These are phyloP conservation scores for Comarum palustre DNA, from an alignment of 306 rosid genomes.

Conservation along the genomic window DNA sequence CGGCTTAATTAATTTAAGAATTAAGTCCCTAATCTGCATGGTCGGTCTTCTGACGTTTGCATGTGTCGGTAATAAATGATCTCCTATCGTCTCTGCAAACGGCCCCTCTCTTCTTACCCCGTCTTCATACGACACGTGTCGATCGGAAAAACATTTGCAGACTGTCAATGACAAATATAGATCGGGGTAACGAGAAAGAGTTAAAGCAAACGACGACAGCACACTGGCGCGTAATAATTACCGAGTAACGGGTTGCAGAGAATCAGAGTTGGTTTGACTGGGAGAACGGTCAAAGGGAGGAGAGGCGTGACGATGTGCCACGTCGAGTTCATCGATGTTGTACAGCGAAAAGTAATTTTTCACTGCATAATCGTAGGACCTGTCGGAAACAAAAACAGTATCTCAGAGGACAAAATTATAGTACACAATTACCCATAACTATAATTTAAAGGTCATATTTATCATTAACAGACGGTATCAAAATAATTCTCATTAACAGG, in stretches of 20 bases:
- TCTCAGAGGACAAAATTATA: background rate
- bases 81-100: background rate
- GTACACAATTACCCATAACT: too few relatives aligned
- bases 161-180: background rate
- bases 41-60: background rate
- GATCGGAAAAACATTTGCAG: background rate
- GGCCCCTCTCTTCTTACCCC: background rate
- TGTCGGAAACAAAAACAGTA: slow-evolving; percentile 6
- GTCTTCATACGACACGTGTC: background rate
- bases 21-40: background rate
- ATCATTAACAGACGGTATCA: too few relatives aligned
- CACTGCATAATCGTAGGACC: background rate
- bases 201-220: background rate
- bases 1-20: too few relatives aligned
- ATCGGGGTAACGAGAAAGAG: background rate
- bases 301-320: slow-evolving; percentile 13
- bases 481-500: too few relatives aligned
- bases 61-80: background rate
- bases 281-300: slow-evolving; percentile 9
- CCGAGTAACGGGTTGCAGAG: background rate
- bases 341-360: background rate
- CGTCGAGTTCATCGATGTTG: slow-evolving; percentile 20
- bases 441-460: too few relatives aligned
- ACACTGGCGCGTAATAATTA: background rate
- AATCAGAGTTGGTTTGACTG: background rate